These are phyloP conservation scores for Cladophialophora exuberans DNA, from an alignment of 2,329 filamentous ascomycete species.

Conservation along the genomic window DNA sequence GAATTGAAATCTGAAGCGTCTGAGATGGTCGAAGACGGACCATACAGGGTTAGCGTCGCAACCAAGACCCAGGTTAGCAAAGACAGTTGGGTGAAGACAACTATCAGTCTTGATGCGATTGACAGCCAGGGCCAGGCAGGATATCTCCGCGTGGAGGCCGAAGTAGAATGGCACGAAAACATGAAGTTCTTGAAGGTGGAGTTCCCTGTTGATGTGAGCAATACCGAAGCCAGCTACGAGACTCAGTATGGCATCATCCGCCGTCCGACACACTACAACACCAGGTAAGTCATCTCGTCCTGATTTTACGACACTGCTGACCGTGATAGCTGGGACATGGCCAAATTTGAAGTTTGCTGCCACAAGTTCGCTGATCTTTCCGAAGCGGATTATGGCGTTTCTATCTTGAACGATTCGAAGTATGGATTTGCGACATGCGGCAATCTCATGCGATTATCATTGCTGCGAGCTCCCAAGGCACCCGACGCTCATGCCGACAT, in stretches of 20 bases:
- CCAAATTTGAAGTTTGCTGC: constrained; percentile 95
- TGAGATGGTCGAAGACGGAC: constrained; percentile 69
- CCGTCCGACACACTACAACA: constrained; percentile 97
- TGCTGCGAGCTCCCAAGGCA: constrained; percentile 86
- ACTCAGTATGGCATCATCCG: constrained; percentile 89
- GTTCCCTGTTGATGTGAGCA: constrained; percentile 89
- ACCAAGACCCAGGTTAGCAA: constrained; percentile 88
- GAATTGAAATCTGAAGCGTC: constrained; percentile 72
- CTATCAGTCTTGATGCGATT: constrained; percentile 75
- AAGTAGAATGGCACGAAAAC: constrained; percentile 95
- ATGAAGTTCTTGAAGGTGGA: constrained; percentile 99
- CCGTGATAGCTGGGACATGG: constrained; percentile 78
- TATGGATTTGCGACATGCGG: constrained; percentile 93
- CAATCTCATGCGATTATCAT: constrained; percentile 83
- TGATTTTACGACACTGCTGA: constrained; percentile 20
- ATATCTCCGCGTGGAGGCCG: constrained; percentile 75
- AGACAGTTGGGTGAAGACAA: constrained; percentile 82
- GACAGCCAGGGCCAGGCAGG: constrained; percentile 64
- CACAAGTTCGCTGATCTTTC: constrained; percentile 93
- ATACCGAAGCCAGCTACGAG: constrained; percentile 92
- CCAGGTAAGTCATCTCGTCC: constrained; percentile 57
- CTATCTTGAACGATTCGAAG: constrained; percentile 91
- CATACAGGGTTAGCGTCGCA: constrained; percentile 77
- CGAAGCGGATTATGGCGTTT: constrained; percentile 86
- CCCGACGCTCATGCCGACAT: constrained; percentile 94